Percentiles rank a stretch among this genome's conserved stretches.
phyloP scores from a whole-genome alignment of 257 asterid species.

The Coffea eugenioides region DNA sequence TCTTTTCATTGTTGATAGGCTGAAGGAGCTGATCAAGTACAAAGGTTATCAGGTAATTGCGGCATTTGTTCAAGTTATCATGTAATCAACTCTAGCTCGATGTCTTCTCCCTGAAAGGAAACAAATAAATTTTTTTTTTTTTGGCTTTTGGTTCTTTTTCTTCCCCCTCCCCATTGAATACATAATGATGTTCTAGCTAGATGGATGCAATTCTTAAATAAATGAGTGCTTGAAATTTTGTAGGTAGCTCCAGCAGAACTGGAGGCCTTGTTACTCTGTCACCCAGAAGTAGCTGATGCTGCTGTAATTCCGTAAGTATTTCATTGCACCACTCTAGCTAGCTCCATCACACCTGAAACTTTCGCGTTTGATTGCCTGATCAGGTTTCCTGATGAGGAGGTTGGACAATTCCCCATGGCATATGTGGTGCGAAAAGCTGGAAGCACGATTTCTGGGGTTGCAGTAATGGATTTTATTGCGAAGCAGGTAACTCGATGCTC shows the following conservation, averaged over 20 bases:
- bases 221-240: not conserved
- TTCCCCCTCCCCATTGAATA: too few species aligned
- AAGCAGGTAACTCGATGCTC: constrained; percentile 48
- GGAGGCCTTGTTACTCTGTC: constrained; percentile 78
- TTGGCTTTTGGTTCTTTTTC: too few species aligned
- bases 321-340: too few species aligned
- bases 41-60: constrained; percentile 83
- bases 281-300: constrained; percentile 73
- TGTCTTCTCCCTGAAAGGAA: too few species aligned
- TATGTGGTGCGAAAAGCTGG: constrained; percentile 65
- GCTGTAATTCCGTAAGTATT: constrained; percentile 88
- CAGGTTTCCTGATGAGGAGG: constrained; percentile 88
- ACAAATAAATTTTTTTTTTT: too few species aligned
- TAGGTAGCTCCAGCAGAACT: constrained; percentile 98
- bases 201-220: not conserved
- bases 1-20: constrained; percentile 80
- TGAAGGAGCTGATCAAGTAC: constrained; percentile 96
- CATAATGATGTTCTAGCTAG: not conserved
- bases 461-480: constrained; percentile 67
- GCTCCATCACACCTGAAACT: too few species aligned
- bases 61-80: not conserved
- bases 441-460: constrained; percentile 45
- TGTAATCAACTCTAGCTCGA: not conserved
- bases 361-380: not conserved
- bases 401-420: constrained; percentile 94